Evolutionary conservation across 345 rosid genomes (phyloP).

Genomic region (Hypericum androsaemum): DNA sequence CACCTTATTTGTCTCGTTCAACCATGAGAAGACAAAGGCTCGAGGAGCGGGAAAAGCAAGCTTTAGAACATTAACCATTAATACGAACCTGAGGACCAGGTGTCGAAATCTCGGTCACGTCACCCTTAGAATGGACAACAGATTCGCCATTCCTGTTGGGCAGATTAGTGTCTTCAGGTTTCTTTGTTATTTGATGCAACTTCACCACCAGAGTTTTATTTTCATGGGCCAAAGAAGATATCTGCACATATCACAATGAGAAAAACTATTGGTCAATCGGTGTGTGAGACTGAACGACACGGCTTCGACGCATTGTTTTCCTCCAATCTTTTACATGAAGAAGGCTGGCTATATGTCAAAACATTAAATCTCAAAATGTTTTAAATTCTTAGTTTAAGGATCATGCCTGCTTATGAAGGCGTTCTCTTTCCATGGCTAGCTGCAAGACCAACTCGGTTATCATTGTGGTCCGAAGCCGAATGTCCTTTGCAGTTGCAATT

Average conservation of each 20-base stretch:
- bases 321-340: background rate
- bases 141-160: slow-evolving; percentile 13
- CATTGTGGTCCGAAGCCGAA: slow-evolving; percentile 50
- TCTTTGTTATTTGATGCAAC: slow-evolving; percentile 40
- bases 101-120: slow-evolving; percentile 15
- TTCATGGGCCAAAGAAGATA: slow-evolving; percentile 47
- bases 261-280: background rate
- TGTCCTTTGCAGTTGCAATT: slow-evolving; percentile 54
- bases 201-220: slow-evolving; percentile 47
- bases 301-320: background rate
- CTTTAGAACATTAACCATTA: too few species aligned
- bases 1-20: too few species aligned
- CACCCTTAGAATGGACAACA: slow-evolving; percentile 14
- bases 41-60: too few species aligned
- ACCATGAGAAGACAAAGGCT: too few species aligned
- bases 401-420: slow-evolving; percentile 72
- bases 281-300: background rate
- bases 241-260: slow-evolving; percentile 27
- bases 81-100: slow-evolving; percentile 29
- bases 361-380: too few species aligned
- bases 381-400: background rate
- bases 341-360: too few species aligned
- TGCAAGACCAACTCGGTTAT: slow-evolving; percentile 71
- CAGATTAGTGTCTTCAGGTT: slow-evolving; percentile 12
- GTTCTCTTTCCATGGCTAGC: slow-evolving; percentile 74